Percentiles rank a stretch among this genome's conserved stretches.
These are phyloP conservation scores for Saccharomyces kudriavzevii DNA, from an alignment of 805 yeast species.

Conservation along the genomic window DNA sequence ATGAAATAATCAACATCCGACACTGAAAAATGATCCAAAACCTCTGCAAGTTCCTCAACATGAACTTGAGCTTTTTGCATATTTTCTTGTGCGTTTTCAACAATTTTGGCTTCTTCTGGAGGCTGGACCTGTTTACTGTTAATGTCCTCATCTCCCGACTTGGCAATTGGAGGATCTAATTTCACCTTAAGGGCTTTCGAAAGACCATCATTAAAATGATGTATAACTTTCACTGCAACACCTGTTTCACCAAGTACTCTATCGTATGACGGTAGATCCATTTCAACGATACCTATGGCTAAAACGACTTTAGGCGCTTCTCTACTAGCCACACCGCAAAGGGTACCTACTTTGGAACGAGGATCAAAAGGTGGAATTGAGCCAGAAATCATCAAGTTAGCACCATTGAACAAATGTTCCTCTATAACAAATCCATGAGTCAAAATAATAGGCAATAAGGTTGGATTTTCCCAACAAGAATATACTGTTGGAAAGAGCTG, in stretches of 20 bases:
- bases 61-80: slow-evolving; percentile 5
- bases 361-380: slow-evolving; percentile 49
- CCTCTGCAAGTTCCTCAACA: slow-evolving; percentile 31
- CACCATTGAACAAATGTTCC: slow-evolving; percentile 58
- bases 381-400: slow-evolving; percentile 75
- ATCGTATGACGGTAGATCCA: slow-evolving; percentile 37
- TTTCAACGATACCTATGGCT: slow-evolving; percentile 61
- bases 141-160: slow-evolving; percentile 7
- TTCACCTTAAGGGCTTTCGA: slow-evolving; percentile 41
- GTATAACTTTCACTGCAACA: slow-evolving; percentile 68
- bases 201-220: slow-evolving; percentile 59
- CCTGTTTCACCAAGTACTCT: slow-evolving; percentile 61
- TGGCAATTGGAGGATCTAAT: slow-evolving; percentile 35
- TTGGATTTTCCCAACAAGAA: slow-evolving; percentile 64
- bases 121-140: slow-evolving; percentile 1
- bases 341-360: slow-evolving; percentile 39
- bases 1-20: slow-evolving; percentile 73
- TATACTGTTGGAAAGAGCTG: slow-evolving; percentile 60
- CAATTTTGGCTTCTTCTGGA: slow-evolving; percentile 4
- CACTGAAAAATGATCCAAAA: slow-evolving; percentile 35
- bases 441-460: slow-evolving; percentile 52
- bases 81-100: slow-evolving; percentile 3
- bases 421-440: slow-evolving; percentile 72
- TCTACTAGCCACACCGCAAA: slow-evolving; percentile 66
- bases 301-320: slow-evolving; percentile 52